Conservation (phyloP, 768 basidiomycete species). For the Xerocomus potaroensis region DNA sequence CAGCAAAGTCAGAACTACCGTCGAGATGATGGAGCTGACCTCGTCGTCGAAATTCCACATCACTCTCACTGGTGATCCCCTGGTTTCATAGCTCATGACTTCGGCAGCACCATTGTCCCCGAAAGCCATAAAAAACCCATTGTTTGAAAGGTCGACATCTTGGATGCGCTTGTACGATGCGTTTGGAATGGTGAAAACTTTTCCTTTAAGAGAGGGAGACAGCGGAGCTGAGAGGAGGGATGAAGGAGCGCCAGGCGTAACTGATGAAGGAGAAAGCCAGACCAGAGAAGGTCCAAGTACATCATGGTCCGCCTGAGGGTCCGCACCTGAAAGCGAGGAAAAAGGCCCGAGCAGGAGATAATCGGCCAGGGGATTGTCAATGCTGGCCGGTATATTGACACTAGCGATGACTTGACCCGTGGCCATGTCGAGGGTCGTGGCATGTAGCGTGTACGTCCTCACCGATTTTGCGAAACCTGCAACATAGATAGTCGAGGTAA, state of each 20-base stretch:
- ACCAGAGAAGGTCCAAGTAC: conserved; percentile 20
- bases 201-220: conserved; percentile 47
- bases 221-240: conserved; percentile 39
- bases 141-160: conserved; percentile 54
- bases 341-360: conserved; percentile 34
- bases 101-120: conserved; percentile 51
- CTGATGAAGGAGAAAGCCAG: conserved; percentile 34
- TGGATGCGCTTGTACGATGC: conserved; percentile 47
- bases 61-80: conserved; percentile 38
- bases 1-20: neutral
- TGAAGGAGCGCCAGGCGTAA: conserved; percentile 3
- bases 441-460: conserved; percentile 58
- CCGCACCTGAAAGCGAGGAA: neutral
- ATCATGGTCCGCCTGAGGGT: neutral
- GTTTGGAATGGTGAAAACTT: conserved; percentile 40
- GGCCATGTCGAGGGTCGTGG: conserved; percentile 53
- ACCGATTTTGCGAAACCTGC: conserved; percentile 42
- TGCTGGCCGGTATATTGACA: conserved; percentile 50
- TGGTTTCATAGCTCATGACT: conserved; percentile 43
- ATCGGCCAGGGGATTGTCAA: conserved; percentile 34
- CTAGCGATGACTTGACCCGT: conserved; percentile 50
- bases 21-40: conserved; percentile 30
- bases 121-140: conserved; percentile 60
- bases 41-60: conserved; percentile 56
- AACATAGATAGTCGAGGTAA: conserved; percentile 52